Evolutionary conservation across 2,329 filamentous ascomycete species (phyloP), one percentile per base, ranked within the genome.

Genomic region (Dothideomycetes sp.): DNA sequence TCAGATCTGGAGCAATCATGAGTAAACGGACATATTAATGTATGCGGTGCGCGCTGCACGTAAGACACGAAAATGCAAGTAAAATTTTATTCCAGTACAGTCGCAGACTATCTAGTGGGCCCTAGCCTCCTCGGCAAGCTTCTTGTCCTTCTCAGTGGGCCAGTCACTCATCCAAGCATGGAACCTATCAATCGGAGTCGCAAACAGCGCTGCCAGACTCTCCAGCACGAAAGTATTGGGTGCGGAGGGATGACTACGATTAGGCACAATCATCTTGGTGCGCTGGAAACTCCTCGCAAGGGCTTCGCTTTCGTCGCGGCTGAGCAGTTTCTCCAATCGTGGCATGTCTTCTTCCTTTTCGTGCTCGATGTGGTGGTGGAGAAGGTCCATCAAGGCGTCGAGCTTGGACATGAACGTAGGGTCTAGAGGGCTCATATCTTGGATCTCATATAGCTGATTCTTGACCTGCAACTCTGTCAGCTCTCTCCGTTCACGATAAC

Each of bases 91-190:
- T n/a, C n/a, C n/a, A n/a, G n/a, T n/a, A n/a, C n/a, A n/a, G n/a
- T n/a, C n/a, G n/a, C n/a, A n/a, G n/a, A n/a, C n/a, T n/a, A n/a
- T n/a, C n/a, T n/a, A n/a, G n/a, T n/a, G n/a, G n/a, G n/a, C n/a
- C n/a, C n/a, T n/a, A n/a, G n/a, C n/a, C 37, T 39, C 15, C 2
- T n/a, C 11, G 10, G 37, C 37, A 5, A 18, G 19, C 19, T 30
- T 7, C 37, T 39, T 33, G 22, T 77, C 62, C 63, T 84, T 52
- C 74, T 73, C 3, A 76, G 74, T 36, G 62, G 70, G 45, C 77
- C 78, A 3, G 80, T 45, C 44, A 31, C 41, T 47, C 31, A 52
- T n/a, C 34, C 45, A 40, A 29, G 50, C 45, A 36, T 16, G 31
- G 14, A 51, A 43, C n/a, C 42, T 45, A 37, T 52, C 51, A 27